A percentile compares a stretch with the other conserved stretches of the same genome.
phyloP scores from a whole-genome alignment of 225 moss, liverwort and hornwort genomes.

The Marchantia polymorpha region DNA sequence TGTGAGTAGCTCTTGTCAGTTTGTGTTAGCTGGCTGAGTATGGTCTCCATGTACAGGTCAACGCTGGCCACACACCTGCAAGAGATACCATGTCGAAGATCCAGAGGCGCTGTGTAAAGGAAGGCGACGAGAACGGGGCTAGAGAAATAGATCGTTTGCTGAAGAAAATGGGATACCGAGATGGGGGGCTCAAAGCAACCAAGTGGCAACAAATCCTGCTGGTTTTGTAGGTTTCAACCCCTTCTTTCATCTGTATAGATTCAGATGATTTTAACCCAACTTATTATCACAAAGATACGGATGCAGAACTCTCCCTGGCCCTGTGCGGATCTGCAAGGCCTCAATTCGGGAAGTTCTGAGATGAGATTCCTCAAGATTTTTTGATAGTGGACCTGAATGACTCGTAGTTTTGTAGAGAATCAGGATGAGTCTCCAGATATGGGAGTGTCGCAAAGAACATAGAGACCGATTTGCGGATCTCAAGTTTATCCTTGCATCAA shows the following conservation, averaged over 20 bases:
- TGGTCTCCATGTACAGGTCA: slow-evolving; percentile 35
- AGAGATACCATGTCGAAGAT: slow-evolving; percentile 49
- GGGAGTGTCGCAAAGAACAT: slow-evolving; percentile 7
- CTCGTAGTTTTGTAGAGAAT: slow-evolving; percentile 14
- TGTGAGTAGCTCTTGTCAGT: no score
- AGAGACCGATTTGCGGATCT: neutral
- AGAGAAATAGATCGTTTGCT: slow-evolving; percentile 32
- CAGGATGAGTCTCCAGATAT: slow-evolving; percentile 4
- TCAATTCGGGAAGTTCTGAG: slow-evolving; percentile 6
- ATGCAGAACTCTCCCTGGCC: slow-evolving; percentile 10
- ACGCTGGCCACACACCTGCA: slow-evolving; percentile 47
- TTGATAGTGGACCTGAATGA: slow-evolving; percentile 16
- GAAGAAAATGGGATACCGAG: slow-evolving; percentile 46
- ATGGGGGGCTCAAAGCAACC: neutral
- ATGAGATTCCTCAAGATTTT: slow-evolving; percentile 19
- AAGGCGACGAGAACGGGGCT: slow-evolving; percentile 38
- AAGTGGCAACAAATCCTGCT: slow-evolving; percentile 25
- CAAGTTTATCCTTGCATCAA: neutral
- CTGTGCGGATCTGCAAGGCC: neutral
- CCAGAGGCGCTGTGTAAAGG: slow-evolving; percentile 62
- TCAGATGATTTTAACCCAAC: neutral
- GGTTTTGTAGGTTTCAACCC: slow-evolving; percentile 1
- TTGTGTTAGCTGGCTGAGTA: neutral
- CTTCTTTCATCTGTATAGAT: neutral
- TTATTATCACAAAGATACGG: slow-evolving; percentile 10